Conservation (phyloP, 805 yeast species). For the Myxozyma geophila region DNA sequence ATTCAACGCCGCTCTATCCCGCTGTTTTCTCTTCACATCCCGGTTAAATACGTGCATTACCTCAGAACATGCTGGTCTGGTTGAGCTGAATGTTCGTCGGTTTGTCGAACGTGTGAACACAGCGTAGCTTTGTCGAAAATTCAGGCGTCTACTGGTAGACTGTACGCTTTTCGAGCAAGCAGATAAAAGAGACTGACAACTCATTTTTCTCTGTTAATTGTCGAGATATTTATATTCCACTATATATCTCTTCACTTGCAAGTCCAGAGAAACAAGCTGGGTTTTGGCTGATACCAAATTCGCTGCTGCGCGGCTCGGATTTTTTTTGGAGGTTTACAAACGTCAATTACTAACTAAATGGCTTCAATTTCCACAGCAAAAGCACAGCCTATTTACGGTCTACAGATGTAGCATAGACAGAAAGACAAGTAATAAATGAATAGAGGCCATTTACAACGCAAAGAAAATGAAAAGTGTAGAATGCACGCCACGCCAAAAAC, state of each 20-base stretch:
- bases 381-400: too few species aligned
- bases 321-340: not conserved
- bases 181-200: not conserved
- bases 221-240: too few species aligned
- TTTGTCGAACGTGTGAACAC: not conserved
- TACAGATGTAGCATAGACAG: not conserved
- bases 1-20: constrained; percentile 56
- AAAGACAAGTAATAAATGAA: not conserved
- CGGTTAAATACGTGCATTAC: constrained; percentile 65
- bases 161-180: not conserved
- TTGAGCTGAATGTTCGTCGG: constrained; percentile 11
- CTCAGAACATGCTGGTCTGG: constrained; percentile 1
- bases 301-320: not conserved
- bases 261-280: not conserved
- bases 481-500: constrained; percentile 1
- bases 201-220: not conserved
- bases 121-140: not conserved
- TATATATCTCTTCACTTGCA: not conserved
- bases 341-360: not conserved
- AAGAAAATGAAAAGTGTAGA: not conserved
- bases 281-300: not conserved
- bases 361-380: not conserved
- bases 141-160: not conserved
- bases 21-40: constrained; percentile 61
- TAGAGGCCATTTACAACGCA: not conserved